Evolutionary conservation across 2,329 filamentous ascomycete species (phyloP), one percentile per base, ranked within the genome.

Genomic region (Salinomyces thailandicus): DNA sequence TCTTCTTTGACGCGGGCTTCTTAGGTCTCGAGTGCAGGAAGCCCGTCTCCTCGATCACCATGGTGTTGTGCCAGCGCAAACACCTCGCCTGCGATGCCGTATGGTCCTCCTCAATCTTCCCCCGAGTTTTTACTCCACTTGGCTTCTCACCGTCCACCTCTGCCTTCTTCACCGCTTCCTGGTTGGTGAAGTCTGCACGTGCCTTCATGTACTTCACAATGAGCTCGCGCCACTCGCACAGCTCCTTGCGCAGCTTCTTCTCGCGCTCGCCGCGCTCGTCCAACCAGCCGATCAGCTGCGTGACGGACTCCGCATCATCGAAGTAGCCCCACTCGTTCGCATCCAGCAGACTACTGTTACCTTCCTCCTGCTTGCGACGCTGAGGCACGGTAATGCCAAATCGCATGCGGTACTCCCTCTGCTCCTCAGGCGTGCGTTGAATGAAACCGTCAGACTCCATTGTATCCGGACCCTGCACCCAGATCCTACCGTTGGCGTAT

Each of bases 391-490:
- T 93, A 66, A 87, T 81, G 47, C 80, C 73, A 61, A 91, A 91
- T 46, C 78, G 75, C 40, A 73, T 71, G 54, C 75, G 73, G 59
- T 95, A 93, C 53, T 85, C 77, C 39, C 79, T 73, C 57, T 85
- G 75, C 42, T 79, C 72, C 13, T 85, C 79, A 5, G 75, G 65
- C 0, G 72, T 65, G 47, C 91, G 68, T 45, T 95, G 85, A 47
- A 93, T 85, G 55, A 89, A 93, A 5, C 86, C 86, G 49, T 82
- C 72, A 2, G 82, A 75, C 60, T 94, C 87, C 55, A 93, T 74
- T 38, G 89, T 79, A 56, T 94, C 85, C 0, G 91, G 91, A 0
- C 91, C 91, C 61, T 98, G 91, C 11, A 98, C 79, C 91, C 91
- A 98, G 38, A 98, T 73, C 40, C 89, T 84, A 6, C 85, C 91